Conservation (phyloP, 2,329 filamentous ascomycete genomes). For the Calonectria henricotiae region DNA sequence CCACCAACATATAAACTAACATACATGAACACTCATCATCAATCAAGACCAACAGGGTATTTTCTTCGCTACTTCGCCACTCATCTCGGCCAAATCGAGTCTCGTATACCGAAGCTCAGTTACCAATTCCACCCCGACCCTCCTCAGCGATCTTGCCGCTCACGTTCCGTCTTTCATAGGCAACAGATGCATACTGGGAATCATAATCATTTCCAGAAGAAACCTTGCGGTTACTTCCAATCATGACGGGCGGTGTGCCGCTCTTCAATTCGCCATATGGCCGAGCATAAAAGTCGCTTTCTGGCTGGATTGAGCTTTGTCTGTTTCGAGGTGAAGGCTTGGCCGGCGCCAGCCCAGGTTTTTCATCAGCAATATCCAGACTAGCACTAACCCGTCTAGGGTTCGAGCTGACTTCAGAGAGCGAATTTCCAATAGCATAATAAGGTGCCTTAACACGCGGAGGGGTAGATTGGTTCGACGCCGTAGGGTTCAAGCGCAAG, state of each 20-base stretch:
- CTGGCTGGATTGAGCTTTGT: slow-evolving; percentile 67
- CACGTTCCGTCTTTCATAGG: slow-evolving; percentile 72
- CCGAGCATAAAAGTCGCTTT: slow-evolving; percentile 68
- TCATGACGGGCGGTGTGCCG: slow-evolving; percentile 69
- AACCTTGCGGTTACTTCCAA: slow-evolving; percentile 69
- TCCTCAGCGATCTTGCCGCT: slow-evolving; percentile 84
- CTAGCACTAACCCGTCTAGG: slow-evolving; percentile 62
- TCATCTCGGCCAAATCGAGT: slow-evolving; percentile 24
- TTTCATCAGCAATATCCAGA: slow-evolving; percentile 65
- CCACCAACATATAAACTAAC: slow-evolving; percentile 40
- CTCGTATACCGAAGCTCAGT: slow-evolving; percentile 47
- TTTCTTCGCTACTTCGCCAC: slow-evolving; percentile 6
- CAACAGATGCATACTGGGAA: slow-evolving; percentile 51
- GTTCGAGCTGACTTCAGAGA: slow-evolving; percentile 67
- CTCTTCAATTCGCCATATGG: slow-evolving; percentile 74
- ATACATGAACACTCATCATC: slow-evolving; percentile 36
- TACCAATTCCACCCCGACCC: slow-evolving; percentile 66
- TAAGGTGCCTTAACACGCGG: slow-evolving; percentile 45
- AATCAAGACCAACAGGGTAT: slow-evolving; percentile 23
- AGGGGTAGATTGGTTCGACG: slow-evolving; percentile 39
- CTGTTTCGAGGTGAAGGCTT: slow-evolving; percentile 50
- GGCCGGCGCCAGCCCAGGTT: slow-evolving; percentile 41
- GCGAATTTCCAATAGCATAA: slow-evolving; percentile 52
- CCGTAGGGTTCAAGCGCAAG: slow-evolving; percentile 67
- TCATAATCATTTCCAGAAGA: slow-evolving; percentile 74